Base-by-base conservation (phyloP, 371 early-diverging fungal genomes). In the Fennellomyces sp. region DNA sequence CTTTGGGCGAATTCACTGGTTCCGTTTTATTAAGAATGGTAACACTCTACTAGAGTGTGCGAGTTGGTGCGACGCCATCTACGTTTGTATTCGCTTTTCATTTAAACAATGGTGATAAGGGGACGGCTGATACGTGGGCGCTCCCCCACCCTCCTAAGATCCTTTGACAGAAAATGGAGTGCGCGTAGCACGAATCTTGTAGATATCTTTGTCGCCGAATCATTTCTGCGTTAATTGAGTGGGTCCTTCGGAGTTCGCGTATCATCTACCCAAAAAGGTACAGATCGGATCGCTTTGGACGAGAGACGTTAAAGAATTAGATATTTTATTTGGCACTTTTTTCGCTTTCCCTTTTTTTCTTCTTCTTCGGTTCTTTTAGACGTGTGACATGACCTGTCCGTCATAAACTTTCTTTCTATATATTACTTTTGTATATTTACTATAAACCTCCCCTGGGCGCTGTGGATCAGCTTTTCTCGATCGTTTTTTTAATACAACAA, bases 211-310 rank as follows among this genome's bases (percentile, higher is more conserved):
- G 45, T 23, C 23, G 45, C 45, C 45, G 45, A 45, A 45, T 45
- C 45, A 45, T 45, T 45, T 45, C 45, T 41, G n/a, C n/a, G n/a
- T 6, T 41, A 45, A 45, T 21, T 23, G 21, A 45, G 23, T 6
- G 17, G 10, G 3, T 45, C n/a, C 10, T 39, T 19, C 45, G 45
- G 45, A 17, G 38, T 36, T 23, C 17, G 26, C 30, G 36, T 35
- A 13, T 48, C 25, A 49, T 58, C 39, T 35, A 26, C 55, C 55
- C 25, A n/a, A 54, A 54, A 54, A 39, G 55, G 55, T 6, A 54
- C 55, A 54, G 55, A 54, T 54, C 55, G 45, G 55, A 54, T 58
- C 58, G 49, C 58, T 58, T 25, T 38, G 45, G 21, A 45, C n/a
- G n/a, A n/a, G n/a, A n/a, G n/a, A n/a, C n/a, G n/a, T n/a, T n/a